Percentiles rank a stretch among this genome's conserved stretches.
Evolutionary conservation across 768 basidiomycete species (phyloP).

Genomic region (Boletellus ananas): DNA sequence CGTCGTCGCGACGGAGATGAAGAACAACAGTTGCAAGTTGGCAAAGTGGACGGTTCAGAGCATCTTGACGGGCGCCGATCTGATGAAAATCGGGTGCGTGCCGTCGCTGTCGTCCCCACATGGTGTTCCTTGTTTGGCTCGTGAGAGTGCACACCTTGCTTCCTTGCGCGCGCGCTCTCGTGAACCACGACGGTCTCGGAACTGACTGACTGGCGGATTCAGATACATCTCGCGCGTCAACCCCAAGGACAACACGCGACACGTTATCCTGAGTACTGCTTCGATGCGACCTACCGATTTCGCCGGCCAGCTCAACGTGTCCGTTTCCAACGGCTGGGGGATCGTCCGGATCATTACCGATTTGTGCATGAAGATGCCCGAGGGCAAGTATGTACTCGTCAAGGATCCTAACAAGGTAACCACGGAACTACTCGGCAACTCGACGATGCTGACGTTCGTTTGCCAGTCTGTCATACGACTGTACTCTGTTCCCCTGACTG

Average conservation of each 20-base stretch:
- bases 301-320: slow-evolving; percentile 92
- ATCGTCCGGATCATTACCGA: slow-evolving; percentile 95
- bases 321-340: slow-evolving; percentile 95
- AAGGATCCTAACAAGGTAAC: slow-evolving; percentile 96
- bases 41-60: slow-evolving; percentile 98
- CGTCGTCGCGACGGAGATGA: slow-evolving; percentile 99
- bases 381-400: slow-evolving; percentile 95
- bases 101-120: slow-evolving; percentile 8
- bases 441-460: slow-evolving; percentile 10
- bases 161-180: background rate
- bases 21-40: slow-evolving; percentile 97
- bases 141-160: background rate
- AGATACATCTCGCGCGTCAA: slow-evolving; percentile 95
- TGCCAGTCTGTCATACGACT: slow-evolving; percentile 86
- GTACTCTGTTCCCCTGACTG: slow-evolving; percentile 84
- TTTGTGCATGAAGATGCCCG: slow-evolving; percentile 92
- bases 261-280: slow-evolving; percentile 92
- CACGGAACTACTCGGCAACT: slow-evolving; percentile 20
- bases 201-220: slow-evolving; percentile 10
- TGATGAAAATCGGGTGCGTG: slow-evolving; percentile 94
- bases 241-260: slow-evolving; percentile 91
- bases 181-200: no score
- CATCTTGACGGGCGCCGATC: slow-evolving; percentile 89
- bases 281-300: slow-evolving; percentile 95
- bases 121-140: background rate